Conservation (phyloP, 2,329 filamentous ascomycete species). For the Pezicula rhizophila region DNA sequence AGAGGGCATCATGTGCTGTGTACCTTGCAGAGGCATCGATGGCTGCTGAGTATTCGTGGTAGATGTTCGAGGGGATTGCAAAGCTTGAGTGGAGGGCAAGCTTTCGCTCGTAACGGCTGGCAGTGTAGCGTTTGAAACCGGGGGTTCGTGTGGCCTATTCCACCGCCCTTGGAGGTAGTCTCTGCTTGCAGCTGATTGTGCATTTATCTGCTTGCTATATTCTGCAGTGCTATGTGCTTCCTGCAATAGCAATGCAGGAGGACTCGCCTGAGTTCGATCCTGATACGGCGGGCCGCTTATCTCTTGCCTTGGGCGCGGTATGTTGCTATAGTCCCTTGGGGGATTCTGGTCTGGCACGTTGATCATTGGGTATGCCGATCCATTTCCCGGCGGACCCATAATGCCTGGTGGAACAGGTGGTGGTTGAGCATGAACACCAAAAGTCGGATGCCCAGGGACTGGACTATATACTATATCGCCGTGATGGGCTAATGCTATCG, state of each 20-base stretch:
- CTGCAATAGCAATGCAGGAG: constrained; percentile 71
- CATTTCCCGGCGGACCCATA: constrained; percentile 57
- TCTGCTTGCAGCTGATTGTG: constrained; percentile 71
- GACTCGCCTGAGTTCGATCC: constrained; percentile 73
- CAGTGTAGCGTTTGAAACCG: constrained; percentile 39
- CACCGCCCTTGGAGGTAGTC: constrained; percentile 79
- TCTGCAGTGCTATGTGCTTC: constrained; percentile 87
- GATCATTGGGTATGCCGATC: constrained; percentile 77
- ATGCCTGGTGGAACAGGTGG: constrained; percentile 69
- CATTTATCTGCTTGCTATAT: constrained; percentile 78
- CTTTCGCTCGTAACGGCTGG: constrained; percentile 33
- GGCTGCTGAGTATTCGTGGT: constrained; percentile 50
- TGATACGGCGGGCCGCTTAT: constrained; percentile 82
- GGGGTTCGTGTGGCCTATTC: constrained; percentile 75
- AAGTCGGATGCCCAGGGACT: constrained; percentile 47
- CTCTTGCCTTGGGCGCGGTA: constrained; percentile 83
- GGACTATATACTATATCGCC: constrained; percentile 87
- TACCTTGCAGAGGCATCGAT: constrained; percentile 34
- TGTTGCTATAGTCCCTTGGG: constrained; percentile 78
- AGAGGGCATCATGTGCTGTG: constrained; percentile 37
- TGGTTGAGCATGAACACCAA: constrained; percentile 57
- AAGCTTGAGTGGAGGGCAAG: constrained; percentile 45
- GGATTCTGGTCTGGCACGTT: constrained; percentile 67
- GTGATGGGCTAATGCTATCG: constrained; percentile 58
- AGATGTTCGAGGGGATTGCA: constrained; percentile 52